Base-by-base conservation (phyloP, 768 basidiomycete genomes). In the Lactarius indigo region DNA sequence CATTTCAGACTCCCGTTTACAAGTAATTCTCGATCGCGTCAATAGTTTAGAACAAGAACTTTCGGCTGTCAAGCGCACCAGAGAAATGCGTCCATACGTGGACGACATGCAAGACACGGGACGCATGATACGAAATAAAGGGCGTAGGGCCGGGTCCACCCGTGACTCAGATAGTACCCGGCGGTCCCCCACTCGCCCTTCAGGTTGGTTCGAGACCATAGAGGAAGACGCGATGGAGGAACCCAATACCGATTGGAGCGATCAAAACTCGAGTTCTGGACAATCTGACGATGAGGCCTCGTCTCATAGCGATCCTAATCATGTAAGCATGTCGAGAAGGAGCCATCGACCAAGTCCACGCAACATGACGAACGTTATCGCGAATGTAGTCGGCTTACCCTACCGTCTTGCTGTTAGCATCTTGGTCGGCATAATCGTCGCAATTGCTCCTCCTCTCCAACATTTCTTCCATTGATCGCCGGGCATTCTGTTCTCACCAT, bases 71-170 rank as follows among this genome's bases (percentile, higher is more conserved):
- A 81, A 80, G 59, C 73, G 73, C 23, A 79, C 78, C 41, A 72
- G 84, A 37, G 73, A 68, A 15, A 65, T 63, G 35, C 66, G 75
- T 31, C 76, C 78, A 28, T 71, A 78, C 15, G 80, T 82, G 37
- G 83, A 85, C 56, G 86, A 87, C 44, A 76, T 85, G 17, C 83
- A 82, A 35, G 78, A 78, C 30, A 75, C 88, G 37, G 85, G 87
- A 66, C 82, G 79, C 64, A 74, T 78, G 9, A 71, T 82, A 28
- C 80, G 80, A 55, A 82, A 81, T 66, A 82, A 85, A 47, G 87
- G 90, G 60, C 81, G 81, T 72, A 83, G 79, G 73, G 64, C 70
- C 17, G 81, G 82, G 41, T 70, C 76, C 20, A 66, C 73, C 23
- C 76, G 76, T 44, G 65, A 70, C n/a, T 70, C 76, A 8, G 70